These are phyloP conservation scores for Balakata baccata DNA, from an alignment of 345 rosid species.

Conservation along the genomic window DNA sequence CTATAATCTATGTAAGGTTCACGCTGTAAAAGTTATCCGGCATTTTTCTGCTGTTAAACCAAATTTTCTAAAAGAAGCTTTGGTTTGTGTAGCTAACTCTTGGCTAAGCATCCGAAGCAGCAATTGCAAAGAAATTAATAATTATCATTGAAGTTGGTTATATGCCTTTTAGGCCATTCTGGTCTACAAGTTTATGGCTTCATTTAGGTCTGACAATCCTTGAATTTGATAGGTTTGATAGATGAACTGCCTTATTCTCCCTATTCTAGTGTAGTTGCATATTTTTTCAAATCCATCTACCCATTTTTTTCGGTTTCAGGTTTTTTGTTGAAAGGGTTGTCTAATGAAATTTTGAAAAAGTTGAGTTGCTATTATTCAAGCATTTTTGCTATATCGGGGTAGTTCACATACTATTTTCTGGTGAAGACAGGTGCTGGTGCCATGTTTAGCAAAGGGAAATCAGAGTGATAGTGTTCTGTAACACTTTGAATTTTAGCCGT, in stretches of 20 bases:
- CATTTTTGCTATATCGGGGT: constrained; percentile 6
- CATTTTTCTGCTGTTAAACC: background rate
- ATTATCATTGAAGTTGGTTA: too few relatives aligned
- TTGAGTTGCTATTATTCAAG: background rate
- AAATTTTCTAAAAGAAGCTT: background rate
- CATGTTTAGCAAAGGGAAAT: constrained; percentile 91
- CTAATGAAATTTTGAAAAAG: background rate
- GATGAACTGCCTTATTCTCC: background rate
- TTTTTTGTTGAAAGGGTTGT: background rate
- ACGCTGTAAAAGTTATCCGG: background rate
- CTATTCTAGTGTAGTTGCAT: background rate
- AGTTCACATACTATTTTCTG: constrained; percentile 17
- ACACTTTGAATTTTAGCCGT: constrained; percentile 86
- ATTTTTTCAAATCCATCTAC: background rate
- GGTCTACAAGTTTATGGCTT: background rate
- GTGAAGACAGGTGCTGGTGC: constrained; percentile 82
- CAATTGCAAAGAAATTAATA: background rate
- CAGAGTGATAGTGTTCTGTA: constrained; percentile 91
- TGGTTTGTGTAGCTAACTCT: background rate
- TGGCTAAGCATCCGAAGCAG: background rate
- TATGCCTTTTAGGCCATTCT: background rate
- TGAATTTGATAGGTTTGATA: background rate
- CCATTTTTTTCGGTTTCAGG: background rate
- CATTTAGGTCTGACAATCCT: background rate
- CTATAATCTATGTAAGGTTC: background rate